Conservation (phyloP, 2,329 filamentous ascomycete species). For the Microdochium trichocladiopsis region DNA sequence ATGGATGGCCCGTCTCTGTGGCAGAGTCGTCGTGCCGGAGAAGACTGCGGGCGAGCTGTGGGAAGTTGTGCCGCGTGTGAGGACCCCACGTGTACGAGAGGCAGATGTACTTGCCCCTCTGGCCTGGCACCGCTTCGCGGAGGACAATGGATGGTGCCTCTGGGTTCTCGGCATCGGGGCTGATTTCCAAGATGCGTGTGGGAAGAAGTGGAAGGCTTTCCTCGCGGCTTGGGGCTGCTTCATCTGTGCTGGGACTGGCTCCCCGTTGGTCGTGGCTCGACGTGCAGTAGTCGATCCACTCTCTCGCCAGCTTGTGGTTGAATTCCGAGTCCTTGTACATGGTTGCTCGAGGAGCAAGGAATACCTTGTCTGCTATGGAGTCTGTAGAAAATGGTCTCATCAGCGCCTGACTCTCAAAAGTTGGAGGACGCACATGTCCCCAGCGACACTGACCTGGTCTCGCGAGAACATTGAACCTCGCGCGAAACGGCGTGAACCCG, state of each 20-base stretch:
- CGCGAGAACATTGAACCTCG: neutral
- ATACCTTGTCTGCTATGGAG: neutral
- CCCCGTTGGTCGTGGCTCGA: neutral
- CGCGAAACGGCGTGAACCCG: neutral
- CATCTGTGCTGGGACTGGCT: too few species aligned
- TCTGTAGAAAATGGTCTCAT: neutral
- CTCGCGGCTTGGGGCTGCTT: too few species aligned
- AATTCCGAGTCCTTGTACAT: neutral
- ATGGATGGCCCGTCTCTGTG: neutral
- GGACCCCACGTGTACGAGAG: neutral
- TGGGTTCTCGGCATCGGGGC: neutral
- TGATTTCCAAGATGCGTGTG: neutral
- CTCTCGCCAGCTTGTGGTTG: neutral
- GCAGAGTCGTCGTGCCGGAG: neutral
- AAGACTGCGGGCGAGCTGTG: neutral
- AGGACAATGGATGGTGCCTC: neutral
- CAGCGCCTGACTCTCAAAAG: too few species aligned
- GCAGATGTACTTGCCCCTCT: neutral
- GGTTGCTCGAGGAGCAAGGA: neutral
- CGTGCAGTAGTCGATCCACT: neutral
- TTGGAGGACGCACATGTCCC: neutral
- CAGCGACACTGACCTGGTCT: neutral
- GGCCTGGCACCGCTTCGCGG: neutral
- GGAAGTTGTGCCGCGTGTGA: neutral
- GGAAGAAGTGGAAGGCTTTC: neutral